These are phyloP conservation scores for Buddleja alternifolia DNA, from an alignment of 257 asterid genomes.

Conservation along the genomic window DNA sequence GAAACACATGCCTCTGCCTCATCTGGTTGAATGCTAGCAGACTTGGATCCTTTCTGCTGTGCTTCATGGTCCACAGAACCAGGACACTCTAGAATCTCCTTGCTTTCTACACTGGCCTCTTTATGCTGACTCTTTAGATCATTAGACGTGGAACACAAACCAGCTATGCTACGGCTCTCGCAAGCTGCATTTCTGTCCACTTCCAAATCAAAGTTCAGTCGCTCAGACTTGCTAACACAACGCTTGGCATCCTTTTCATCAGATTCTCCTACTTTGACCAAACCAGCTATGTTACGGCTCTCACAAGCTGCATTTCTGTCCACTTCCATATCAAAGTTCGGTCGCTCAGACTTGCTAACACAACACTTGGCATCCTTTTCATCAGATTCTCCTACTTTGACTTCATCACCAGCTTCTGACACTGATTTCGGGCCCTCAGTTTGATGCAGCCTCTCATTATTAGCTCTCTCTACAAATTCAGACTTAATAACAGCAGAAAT, in stretches of 20 bases:
- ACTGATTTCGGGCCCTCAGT: slow-evolving; percentile 15
- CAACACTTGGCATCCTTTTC: slow-evolving; percentile 19
- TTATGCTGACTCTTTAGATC: too few species aligned
- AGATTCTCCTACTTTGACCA: slow-evolving; percentile 19
- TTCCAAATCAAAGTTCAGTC: background rate
- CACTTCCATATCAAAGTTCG: background rate
- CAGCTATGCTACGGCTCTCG: slow-evolving; percentile 22
- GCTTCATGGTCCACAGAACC: too few species aligned
- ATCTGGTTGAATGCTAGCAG: slow-evolving; percentile 30
- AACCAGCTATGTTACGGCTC: slow-evolving; percentile 4
- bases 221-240: slow-evolving; percentile 15
- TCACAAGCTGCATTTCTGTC: background rate
- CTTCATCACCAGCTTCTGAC: slow-evolving; percentile 23
- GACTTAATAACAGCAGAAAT: slow-evolving; percentile 14
- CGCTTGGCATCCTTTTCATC: slow-evolving; percentile 23
- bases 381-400: slow-evolving; percentile 20
- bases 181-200: background rate
- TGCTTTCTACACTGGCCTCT: background rate
- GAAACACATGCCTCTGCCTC: background rate
- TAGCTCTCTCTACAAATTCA: slow-evolving; percentile 32
- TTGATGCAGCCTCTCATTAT: slow-evolving; percentile 28
- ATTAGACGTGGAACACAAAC: too few species aligned
- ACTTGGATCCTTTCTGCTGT: slow-evolving; percentile 6
- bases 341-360: slow-evolving; percentile 18
- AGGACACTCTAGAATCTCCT: slow-evolving; percentile 9